Evolutionary conservation across 495 filamentous ascomycete genomes (phyloP), one percentile per base, ranked within the genome.

Genomic region (Cercophora scortea): DNA sequence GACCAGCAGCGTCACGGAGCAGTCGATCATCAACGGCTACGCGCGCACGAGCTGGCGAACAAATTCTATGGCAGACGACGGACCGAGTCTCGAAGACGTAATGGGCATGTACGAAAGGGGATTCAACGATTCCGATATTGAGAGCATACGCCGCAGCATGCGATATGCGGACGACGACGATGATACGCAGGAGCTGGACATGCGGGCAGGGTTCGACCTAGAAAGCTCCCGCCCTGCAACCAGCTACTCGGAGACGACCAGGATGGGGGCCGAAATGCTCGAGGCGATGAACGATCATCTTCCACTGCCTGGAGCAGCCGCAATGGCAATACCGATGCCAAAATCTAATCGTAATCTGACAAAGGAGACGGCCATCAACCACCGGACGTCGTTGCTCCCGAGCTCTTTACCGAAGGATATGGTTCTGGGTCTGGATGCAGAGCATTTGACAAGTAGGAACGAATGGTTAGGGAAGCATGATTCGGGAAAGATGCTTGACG

Each of bases 41-140:
- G 68, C 56, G 11, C 59, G 55, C 32, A 49, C 34, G 76, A 88
- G 76, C 71, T 53, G 73, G 76, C 50, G 70, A 65, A n/a, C 70
- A 35, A 74, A 75, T 51, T 78, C 76, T 39, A 72, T 76, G 8
- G 78, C 77, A 39, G 85, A 89, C 51, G 85, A 81, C 52, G 83
- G 81, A 5, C 86, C 90, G 76, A 95, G 85, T 54, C 80, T 95
- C 3, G 91, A 97, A 57, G 91, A 96, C 72, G 86, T 89, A 8
- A 93, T 96, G 69, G 88, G 85, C 13, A 90, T 96, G 87, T 96
- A 96, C 63, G 85, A 87, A 50, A 82, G 85, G 56, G 89, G 90
- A 0, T 92, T 93, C 69, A 84, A 87, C 57, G 79, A 81, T 50
- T 69, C 70, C 18, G 71, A 68, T 18, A 53, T 69, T 10, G 67